These are phyloP conservation scores for Pisolithus albus DNA, from an alignment of 768 basidiomycete species.

Conservation along the genomic window DNA sequence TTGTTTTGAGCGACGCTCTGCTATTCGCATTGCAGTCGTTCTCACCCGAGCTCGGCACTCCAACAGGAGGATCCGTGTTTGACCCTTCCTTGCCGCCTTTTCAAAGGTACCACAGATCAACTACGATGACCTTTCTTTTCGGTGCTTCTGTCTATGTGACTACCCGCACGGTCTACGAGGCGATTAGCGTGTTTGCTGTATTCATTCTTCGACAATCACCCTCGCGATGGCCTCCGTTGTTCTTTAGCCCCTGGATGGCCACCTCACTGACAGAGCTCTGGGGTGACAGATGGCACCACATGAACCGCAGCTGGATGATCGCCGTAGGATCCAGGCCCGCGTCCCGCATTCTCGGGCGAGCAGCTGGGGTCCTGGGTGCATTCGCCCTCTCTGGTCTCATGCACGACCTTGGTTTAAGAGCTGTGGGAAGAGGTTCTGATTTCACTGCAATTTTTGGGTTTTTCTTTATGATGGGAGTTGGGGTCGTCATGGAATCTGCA, in stretches of 20 bases:
- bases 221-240: slow-evolving; percentile 51
- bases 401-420: slow-evolving; percentile 50
- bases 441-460: slow-evolving; percentile 37
- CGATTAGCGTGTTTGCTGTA: slow-evolving; percentile 37
- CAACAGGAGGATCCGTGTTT: slow-evolving; percentile 27
- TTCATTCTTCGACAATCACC: slow-evolving; percentile 38
- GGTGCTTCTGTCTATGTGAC: slow-evolving; percentile 40
- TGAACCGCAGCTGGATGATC: slow-evolving; percentile 50
- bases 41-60: slow-evolving; percentile 28
- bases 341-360: slow-evolving; percentile 35
- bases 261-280: slow-evolving; percentile 54
- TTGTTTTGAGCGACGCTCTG: neutral
- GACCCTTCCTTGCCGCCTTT: slow-evolving; percentile 25
- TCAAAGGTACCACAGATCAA: slow-evolving; percentile 32
- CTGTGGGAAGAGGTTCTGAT: slow-evolving; percentile 50
- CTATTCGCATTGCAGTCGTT: slow-evolving; percentile 36
- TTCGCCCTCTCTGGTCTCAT: slow-evolving; percentile 50
- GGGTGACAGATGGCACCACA: slow-evolving; percentile 55
- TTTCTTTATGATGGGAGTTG: slow-evolving; percentile 50
- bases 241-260: slow-evolving; percentile 44
- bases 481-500: slow-evolving; percentile 38
- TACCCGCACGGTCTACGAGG: slow-evolving; percentile 37
- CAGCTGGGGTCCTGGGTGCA: slow-evolving; percentile 43
- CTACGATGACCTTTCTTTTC: slow-evolving; percentile 35
- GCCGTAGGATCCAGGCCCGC: slow-evolving; percentile 39